A percentile compares a stretch with the other conserved stretches of the same genome.
These are phyloP conservation scores for Akanthomyces lecanii DNA, from an alignment of 2,329 filamentous ascomycete genomes.

Conservation along the genomic window DNA sequence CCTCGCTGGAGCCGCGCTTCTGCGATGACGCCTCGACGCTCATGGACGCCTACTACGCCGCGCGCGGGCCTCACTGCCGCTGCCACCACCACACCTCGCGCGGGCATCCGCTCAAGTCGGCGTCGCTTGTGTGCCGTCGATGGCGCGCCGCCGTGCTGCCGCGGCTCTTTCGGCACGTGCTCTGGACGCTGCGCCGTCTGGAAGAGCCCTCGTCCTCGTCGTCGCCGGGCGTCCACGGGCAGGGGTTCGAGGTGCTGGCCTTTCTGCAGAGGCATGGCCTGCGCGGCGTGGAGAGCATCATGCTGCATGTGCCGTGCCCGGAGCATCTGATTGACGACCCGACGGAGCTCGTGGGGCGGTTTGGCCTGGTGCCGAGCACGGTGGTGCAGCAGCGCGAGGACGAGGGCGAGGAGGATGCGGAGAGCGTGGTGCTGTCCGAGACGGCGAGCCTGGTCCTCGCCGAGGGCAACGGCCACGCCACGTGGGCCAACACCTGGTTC, in stretches of 20 bases:
- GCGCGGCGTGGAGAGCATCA: slow-evolving; percentile 38
- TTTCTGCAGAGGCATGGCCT: slow-evolving; percentile 36
- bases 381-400: slow-evolving; percentile 17
- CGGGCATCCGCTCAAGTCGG: slow-evolving; percentile 46
- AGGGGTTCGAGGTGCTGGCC: slow-evolving; percentile 26
- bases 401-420: neutral
- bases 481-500: slow-evolving; percentile 36
- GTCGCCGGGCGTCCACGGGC: no score
- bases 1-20: slow-evolving; percentile 46
- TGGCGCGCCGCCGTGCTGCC: slow-evolving; percentile 52
- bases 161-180: slow-evolving; percentile 53
- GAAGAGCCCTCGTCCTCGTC: slow-evolving; percentile 20
- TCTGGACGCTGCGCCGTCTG: slow-evolving; percentile 37
- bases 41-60: slow-evolving; percentile 37
- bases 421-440: slow-evolving; percentile 17
- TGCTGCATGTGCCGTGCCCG: slow-evolving; percentile 35
- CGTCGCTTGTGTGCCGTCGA: slow-evolving; percentile 49
- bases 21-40: slow-evolving; percentile 44
- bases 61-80: slow-evolving; percentile 15
- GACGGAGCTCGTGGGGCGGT: slow-evolving; percentile 24
- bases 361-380: slow-evolving; percentile 31
- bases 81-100: neutral
- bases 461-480: slow-evolving; percentile 3
- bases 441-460: slow-evolving; percentile 19
- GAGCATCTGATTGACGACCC: slow-evolving; percentile 24